Evolutionary conservation across 352 stramenopile genomes (phyloP), one percentile per base, ranked within the genome.

Genomic region (Aphanomyces astaci): DNA sequence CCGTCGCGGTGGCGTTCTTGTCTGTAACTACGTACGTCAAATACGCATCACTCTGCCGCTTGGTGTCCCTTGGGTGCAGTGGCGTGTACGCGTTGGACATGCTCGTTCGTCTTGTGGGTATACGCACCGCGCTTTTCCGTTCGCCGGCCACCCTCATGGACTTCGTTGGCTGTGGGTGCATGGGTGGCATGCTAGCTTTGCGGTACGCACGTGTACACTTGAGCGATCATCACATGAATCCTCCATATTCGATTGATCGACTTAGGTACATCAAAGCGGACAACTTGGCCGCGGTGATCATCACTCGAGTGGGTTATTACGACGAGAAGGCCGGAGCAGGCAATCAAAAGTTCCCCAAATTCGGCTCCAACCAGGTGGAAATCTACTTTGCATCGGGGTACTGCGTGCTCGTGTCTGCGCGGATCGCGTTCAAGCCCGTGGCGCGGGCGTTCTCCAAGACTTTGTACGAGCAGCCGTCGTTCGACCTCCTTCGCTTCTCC

Each of bases 1-100:
- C 92, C 25, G 64, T 94, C 31, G 77, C 84, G 48, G 79, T 92
- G 54, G 88, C 86, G 54, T 43, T 43, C 36, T 43, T 43, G 36
- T 43, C 36, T 7, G 36, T 43, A 7, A 15, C n/a, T 7, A 43
- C 36, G 36, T 15, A 43, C 36, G 7, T 15, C 15, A 15, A 43
- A 7, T 15, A 15, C 36, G 15, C 36, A 7, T 15, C 36, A 7
- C 15, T 43, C 7, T 43, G 36, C 36, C 36, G 36, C 7, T 43
- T 43, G 36, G 36, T n/a, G n/a, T n/a, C n/a, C n/a, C n/a, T n/a
- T n/a, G n/a, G n/a, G n/a, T n/a, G n/a, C n/a, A n/a, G n/a, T 43
- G 36, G 36, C 36, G 36, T 43, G 36, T 43, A 43, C 36, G 36
- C 7, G 7, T 15, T 43, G 36, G 36, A 43, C 36, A 15, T 43